Conservation (phyloP, 2,329 filamentous ascomycete genomes). For the Curvularia verruculosa region DNA sequence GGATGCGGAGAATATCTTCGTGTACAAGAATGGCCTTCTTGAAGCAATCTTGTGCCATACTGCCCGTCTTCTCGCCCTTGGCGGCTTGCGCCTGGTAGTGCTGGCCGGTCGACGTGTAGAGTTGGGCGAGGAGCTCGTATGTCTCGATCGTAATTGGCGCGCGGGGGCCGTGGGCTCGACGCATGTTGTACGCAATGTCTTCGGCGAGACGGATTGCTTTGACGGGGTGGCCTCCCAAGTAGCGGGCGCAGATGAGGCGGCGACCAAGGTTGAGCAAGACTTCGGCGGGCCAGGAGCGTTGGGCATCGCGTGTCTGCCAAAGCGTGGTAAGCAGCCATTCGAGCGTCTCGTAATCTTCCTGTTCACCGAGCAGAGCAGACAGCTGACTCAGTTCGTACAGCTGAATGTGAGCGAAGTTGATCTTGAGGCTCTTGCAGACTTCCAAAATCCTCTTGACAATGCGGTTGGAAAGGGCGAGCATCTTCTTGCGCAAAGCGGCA, state of each 20-base stretch:
- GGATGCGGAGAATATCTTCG: slow-evolving; percentile 43
- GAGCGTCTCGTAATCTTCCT: slow-evolving; percentile 54
- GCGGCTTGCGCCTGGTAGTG: slow-evolving; percentile 47
- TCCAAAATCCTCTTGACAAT: slow-evolving; percentile 53
- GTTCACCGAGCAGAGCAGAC: slow-evolving; percentile 53
- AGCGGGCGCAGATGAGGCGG: slow-evolving; percentile 59
- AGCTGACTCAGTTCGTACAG: slow-evolving; percentile 51
- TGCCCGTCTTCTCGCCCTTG: slow-evolving; percentile 43
- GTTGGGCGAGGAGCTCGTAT: slow-evolving; percentile 56
- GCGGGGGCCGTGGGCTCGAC: slow-evolving; percentile 58
- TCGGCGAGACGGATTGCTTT: slow-evolving; percentile 54
- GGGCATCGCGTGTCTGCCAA: slow-evolving; percentile 46
- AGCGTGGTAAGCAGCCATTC: slow-evolving; percentile 48
- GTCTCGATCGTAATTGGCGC: slow-evolving; percentile 58
- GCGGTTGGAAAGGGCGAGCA: slow-evolving; percentile 48
- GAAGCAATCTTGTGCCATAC: slow-evolving; percentile 48
- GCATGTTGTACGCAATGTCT: slow-evolving; percentile 63
- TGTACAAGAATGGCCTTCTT: slow-evolving; percentile 45
- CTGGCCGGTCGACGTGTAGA: slow-evolving; percentile 54
- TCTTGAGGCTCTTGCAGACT: slow-evolving; percentile 49
- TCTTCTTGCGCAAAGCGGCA: slow-evolving; percentile 45
- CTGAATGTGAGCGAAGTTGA: slow-evolving; percentile 54
- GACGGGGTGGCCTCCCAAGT: slow-evolving; percentile 55
- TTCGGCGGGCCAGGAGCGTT: slow-evolving; percentile 41
- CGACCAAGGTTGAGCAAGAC: slow-evolving; percentile 60